These are phyloP conservation scores for Hirsutella rhossiliensis DNA, from an alignment of 2,329 filamentous ascomycete genomes.

Conservation along the genomic window DNA sequence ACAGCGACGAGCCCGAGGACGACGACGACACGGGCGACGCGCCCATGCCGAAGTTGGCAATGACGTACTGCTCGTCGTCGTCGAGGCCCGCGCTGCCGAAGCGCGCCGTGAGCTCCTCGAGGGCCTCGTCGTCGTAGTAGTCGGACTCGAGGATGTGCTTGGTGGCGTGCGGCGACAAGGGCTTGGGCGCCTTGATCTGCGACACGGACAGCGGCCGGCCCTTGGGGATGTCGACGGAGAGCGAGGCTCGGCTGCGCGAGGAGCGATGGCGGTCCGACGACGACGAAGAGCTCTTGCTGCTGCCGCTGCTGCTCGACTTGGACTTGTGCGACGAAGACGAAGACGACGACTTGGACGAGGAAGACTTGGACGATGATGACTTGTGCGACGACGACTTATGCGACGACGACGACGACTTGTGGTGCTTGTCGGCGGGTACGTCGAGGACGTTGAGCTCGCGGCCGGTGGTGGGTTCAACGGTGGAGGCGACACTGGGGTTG, in stretches of 20 bases:
- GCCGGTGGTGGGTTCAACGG: conserved; percentile 90
- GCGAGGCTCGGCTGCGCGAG: conserved; percentile 33
- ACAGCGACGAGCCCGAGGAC: conserved; percentile 57
- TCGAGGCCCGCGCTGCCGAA: conserved; percentile 52
- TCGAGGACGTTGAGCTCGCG: conserved; percentile 97
- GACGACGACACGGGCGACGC: conserved; percentile 55
- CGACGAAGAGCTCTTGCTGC: conserved; percentile 20
- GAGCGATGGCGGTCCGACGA: conserved; percentile 26
- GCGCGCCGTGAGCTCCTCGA: conserved; percentile 70
- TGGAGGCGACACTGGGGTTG: conserved; percentile 82
- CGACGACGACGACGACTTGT: conserved; percentile 24
- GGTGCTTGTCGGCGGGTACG: conserved; percentile 44
- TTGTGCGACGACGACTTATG: conserved; percentile 24
- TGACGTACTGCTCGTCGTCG: conserved; percentile 34
- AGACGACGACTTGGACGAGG: conserved; percentile 13
- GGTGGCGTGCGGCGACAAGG: conserved; percentile 76
- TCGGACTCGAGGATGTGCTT: conserved; percentile 75
- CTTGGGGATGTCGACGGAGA: conserved; percentile 63
- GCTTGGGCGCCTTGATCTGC: conserved; percentile 84
- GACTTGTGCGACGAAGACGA: conserved; percentile 12
- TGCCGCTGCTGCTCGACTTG: conserved; percentile 10
- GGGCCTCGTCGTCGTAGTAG: conserved; percentile 58
- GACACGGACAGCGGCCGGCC: conserved; percentile 80
- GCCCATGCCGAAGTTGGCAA: conserved; percentile 32
- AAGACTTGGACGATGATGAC: conserved; percentile 18